Base-by-base conservation (phyloP, 352 stramenopile genomes). In the Globisporangium cystogenes region DNA sequence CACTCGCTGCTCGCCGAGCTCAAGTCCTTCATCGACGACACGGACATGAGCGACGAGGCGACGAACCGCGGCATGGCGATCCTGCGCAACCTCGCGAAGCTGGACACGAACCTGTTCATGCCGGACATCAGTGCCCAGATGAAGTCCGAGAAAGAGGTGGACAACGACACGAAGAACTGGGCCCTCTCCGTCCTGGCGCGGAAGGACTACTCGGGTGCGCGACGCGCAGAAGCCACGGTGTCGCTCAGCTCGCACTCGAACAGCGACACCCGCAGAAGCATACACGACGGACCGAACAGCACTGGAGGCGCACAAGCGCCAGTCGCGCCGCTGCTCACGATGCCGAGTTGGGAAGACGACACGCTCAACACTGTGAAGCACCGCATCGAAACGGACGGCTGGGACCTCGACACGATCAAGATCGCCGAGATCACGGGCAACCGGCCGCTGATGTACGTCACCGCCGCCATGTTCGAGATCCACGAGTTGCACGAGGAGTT, bases 131-230 rank as follows among this genome's bases (percentile, higher is more conserved):
- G 75, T 20, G 82, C 76, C 21, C 82, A 93, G 53, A 87, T 93
- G 75, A 90, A 90, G 51, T 80, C 66, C 1, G 76, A 89, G 52
- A 82, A 82, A 43, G 79, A 89, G 41, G 72, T 93, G 10, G 82
- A 93, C 57, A 77, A 69, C 40, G 82, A 93, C 36, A 93, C 80
- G 18, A 90, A 93, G 54, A 90, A 87, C 52, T 93, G 79, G 79
- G 82, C 82, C 1, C 63, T 87, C 2, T 87, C 82, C 0, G 82
- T 93, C 18, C 54, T 93, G 1, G 78, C 82, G 5, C 68, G 75
- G 4, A 90, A 90, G 46, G 76, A 90, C 36, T 92, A 92, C 36
- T 67, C 74, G 1, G 68, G 72, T 12, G 76, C 70, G n/a, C 68
- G 65, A 26, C 76, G 81, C 27, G 72, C 74, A 8, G 72, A 59